Conservation (phyloP, 345 rosid species). For the Sisymbrium altissimum region DNA sequence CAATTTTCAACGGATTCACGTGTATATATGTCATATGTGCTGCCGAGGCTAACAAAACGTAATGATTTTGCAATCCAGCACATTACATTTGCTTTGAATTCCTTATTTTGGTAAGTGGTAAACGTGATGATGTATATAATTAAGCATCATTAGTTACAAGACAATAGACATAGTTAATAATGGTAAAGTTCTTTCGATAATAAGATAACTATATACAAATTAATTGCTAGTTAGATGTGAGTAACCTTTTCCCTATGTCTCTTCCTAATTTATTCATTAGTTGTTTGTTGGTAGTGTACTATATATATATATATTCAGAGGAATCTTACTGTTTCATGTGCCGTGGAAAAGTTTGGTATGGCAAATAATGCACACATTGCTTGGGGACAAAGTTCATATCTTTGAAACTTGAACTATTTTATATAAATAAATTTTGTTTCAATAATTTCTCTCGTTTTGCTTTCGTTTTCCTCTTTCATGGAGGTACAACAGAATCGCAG, state of each 20-base stretch:
- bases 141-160: neutral
- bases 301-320: slow-evolving; percentile 1
- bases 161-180: neutral
- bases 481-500: neutral
- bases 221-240: neutral
- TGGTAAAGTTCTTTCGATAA: neutral
- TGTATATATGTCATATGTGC: neutral
- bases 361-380: slow-evolving; percentile 30
- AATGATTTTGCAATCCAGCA: neutral
- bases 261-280: slow-evolving; percentile 6
- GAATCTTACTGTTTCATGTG: slow-evolving; percentile 34
- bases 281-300: slow-evolving; percentile 1
- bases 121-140: slow-evolving; percentile 5
- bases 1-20: neutral
- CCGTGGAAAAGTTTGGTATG: slow-evolving; percentile 32
- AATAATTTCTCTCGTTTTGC: neutral
- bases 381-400: slow-evolving; percentile 33
- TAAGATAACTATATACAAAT: neutral
- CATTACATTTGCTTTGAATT: neutral
- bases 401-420: slow-evolving; percentile 14
- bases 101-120: slow-evolving; percentile 12
- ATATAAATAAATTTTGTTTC: neutral
- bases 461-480: neutral
- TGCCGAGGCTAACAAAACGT: neutral
- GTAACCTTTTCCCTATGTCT: neutral